Evolutionary conservation across 1,139 yeast genomes (phyloP).

Genomic region (Wickerhamomyces sp.): DNA sequence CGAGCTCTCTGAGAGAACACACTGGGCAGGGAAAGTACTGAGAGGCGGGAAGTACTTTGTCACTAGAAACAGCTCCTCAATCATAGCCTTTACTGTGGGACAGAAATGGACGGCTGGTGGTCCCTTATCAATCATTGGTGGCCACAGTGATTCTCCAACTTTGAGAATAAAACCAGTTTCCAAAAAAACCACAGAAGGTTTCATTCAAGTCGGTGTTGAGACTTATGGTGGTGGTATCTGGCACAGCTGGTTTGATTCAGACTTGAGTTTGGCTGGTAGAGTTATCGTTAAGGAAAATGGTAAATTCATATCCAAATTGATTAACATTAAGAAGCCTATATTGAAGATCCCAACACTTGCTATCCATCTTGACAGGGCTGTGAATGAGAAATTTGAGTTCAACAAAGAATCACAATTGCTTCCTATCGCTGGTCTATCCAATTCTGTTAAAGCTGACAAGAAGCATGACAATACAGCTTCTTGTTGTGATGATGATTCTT

Average conservation of each 20-base stretch:
- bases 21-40: conserved; percentile 60
- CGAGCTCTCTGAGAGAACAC: conserved; percentile 69
- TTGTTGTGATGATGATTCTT: conserved; percentile 41
- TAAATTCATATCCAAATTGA: conserved; percentile 56
- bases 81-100: conserved; percentile 85
- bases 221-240: conserved; percentile 95
- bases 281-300: conserved; percentile 60
- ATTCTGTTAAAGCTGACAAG: conserved; percentile 26
- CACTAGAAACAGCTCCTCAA: conserved; percentile 82
- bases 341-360: conserved; percentile 93
- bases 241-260: conserved; percentile 87
- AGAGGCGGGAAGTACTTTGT: conserved; percentile 69
- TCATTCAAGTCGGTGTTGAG: conserved; percentile 88
- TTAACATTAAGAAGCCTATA: conserved; percentile 79
- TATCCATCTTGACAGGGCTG: conserved; percentile 81
- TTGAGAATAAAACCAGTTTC: conserved; percentile 89
- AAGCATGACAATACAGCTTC: conserved; percentile 29
- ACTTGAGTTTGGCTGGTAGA: conserved; percentile 87
- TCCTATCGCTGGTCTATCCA: conserved; percentile 79
- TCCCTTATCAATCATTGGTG: conserved; percentile 86
- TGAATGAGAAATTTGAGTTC: conserved; percentile 76
- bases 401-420: conserved; percentile 82
- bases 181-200: conserved; percentile 67
- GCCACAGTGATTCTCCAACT: conserved; percentile 95
- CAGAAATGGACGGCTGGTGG: conserved; percentile 70